A percentile compares a stretch with the other conserved stretches of the same genome.
Conservation (phyloP, 2,329 filamentous ascomycete species). For the Colletotrichum orchidophilum region DNA sequence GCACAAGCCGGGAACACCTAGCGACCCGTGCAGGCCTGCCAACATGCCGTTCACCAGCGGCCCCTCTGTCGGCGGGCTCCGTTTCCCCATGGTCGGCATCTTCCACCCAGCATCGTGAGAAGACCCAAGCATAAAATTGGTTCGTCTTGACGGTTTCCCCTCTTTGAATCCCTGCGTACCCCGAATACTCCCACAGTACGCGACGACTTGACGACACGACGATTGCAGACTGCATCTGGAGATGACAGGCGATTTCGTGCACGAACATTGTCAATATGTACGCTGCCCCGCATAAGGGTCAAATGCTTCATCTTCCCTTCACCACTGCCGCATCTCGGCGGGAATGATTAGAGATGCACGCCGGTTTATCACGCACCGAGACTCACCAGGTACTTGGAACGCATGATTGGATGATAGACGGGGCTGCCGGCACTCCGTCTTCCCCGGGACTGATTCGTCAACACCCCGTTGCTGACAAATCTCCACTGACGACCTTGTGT, state of each 20-base stretch:
- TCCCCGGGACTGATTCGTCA: not conserved
- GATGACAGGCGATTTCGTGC: not conserved
- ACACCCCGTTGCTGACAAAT: not conserved
- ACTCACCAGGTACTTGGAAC: not conserved
- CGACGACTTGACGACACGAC: too few species aligned
- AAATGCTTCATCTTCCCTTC: not conserved
- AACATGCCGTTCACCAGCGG: not conserved
- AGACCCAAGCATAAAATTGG: not conserved
- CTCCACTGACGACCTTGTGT: not conserved
- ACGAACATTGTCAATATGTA: not conserved
- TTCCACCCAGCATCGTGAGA: conserved; percentile 10
- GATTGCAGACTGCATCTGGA: not conserved
- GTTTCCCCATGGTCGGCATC: conserved; percentile 18
- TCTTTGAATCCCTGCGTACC: not conserved
- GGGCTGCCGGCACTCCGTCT: not conserved
- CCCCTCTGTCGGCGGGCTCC: conserved; percentile 32
- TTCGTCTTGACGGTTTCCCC: not conserved
- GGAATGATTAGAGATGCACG: not conserved
- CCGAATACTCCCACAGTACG: not conserved
- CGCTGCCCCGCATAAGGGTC: not conserved
- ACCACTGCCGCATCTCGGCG: not conserved
- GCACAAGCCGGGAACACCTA: not conserved
- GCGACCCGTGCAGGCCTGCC: conserved; percentile 12
- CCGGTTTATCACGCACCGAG: not conserved
- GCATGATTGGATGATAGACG: not conserved